Percentiles rank a stretch among this genome's conserved stretches.
phyloP scores from a whole-genome alignment of 2,329 filamentous ascomycete species.

The Claviceps lovelessii region DNA sequence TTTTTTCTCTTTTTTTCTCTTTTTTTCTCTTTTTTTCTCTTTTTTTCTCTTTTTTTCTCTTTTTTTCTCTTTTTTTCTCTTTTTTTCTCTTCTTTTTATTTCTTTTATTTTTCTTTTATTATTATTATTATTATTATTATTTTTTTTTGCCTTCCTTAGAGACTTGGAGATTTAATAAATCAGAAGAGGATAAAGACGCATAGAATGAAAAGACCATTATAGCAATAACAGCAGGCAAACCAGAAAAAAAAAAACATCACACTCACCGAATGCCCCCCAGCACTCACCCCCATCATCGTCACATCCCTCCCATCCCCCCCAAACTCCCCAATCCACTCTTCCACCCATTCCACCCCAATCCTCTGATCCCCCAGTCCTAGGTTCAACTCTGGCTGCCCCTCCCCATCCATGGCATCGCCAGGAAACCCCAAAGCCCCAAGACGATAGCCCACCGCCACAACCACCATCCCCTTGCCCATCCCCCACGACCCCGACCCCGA shows the following conservation, averaged over 20 bases:
- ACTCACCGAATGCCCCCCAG: conserved; percentile 46
- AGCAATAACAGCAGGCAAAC: too few relatives aligned
- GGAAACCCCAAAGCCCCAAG: conserved; percentile 57
- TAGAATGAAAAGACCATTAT: background rate
- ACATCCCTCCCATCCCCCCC: conserved; percentile 39
- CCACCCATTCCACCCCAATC: conserved; percentile 44
- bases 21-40: background rate
- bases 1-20: too few relatives aligned
- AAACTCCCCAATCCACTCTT: conserved; percentile 43
- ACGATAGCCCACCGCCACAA: conserved; percentile 47
- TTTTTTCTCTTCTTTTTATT: too few relatives aligned
- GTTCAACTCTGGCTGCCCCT: conserved; percentile 34
- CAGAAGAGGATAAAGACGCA: background rate
- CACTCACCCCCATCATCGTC: conserved; percentile 47
- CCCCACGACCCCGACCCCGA: conserved; percentile 17
- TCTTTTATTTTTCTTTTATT: too few relatives aligned
- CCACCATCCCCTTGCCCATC: conserved; percentile 29
- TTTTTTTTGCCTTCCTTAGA: background rate
- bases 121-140: too few relatives aligned
- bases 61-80: background rate
- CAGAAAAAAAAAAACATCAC: background rate
- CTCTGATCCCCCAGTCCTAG: conserved; percentile 50
- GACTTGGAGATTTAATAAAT: background rate
- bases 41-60: background rate
- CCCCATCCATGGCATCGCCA: conserved; percentile 26